A percentile compares a stretch with the other conserved stretches of the same genome.
These are phyloP conservation scores for Coemansia asiatica DNA, from an alignment of 192 early-diverging fungal genomes.

Conservation along the genomic window DNA sequence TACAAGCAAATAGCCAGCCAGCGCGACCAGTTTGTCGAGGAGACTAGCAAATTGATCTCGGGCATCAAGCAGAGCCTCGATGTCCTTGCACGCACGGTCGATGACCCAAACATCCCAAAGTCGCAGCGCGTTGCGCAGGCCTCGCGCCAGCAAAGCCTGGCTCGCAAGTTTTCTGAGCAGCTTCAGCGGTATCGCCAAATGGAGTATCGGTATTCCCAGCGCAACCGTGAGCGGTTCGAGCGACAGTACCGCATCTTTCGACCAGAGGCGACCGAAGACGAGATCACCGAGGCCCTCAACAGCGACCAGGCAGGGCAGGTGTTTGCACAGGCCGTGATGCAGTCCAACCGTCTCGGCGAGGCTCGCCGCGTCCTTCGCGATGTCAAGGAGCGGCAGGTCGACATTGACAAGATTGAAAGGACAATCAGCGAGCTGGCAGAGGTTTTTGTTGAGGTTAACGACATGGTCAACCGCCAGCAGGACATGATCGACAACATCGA, in stretches of 20 bases:
- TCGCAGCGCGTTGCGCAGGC: conserved; percentile 35
- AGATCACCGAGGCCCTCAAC: conserved; percentile 47
- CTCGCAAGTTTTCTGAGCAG: conserved; percentile 44
- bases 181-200: conserved; percentile 54
- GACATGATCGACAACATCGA: conserved; percentile 56
- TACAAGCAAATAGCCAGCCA: conserved; percentile 44
- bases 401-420: conserved; percentile 54
- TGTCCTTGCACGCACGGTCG: conserved; percentile 29
- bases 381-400: conserved; percentile 53
- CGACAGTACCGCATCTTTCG: conserved; percentile 53
- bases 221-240: conserved; percentile 51
- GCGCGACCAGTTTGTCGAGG: conserved; percentile 48
- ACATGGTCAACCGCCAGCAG: conserved; percentile 58
- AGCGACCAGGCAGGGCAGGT: conserved; percentile 53
- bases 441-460: conserved; percentile 51
- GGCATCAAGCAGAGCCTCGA: conserved; percentile 48
- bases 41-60: conserved; percentile 40
- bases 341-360: conserved; percentile 29
- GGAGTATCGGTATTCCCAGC: conserved; percentile 51
- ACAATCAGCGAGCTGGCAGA: conserved; percentile 45
- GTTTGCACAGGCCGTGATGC: conserved; percentile 54
- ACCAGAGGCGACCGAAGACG: conserved; percentile 49
- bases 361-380: conserved; percentile 51
- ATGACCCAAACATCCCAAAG: conserved; percentile 45
- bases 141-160: conserved; percentile 38